Conservation (phyloP, 768 basidiomycete genomes). For the Coprinellus micaceus region DNA sequence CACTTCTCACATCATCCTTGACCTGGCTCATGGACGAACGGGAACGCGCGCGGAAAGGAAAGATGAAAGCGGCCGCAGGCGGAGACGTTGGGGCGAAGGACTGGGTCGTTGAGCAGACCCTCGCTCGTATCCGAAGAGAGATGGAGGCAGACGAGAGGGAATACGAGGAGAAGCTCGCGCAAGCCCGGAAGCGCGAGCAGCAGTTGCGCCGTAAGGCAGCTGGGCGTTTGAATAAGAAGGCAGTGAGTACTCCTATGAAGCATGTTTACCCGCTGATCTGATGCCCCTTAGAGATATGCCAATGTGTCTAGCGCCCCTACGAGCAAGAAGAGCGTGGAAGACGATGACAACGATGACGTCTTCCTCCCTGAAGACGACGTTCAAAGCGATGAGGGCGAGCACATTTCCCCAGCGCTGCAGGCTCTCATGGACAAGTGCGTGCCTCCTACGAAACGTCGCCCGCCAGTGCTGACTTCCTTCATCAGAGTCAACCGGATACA, state of each 20-base stretch:
- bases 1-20: constrained; percentile 70
- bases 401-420: constrained; percentile 73
- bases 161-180: constrained; percentile 54
- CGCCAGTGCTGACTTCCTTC: not conserved
- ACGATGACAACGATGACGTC: constrained; percentile 52
- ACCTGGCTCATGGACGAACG: constrained; percentile 74
- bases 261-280: not conserved
- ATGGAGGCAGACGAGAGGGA: constrained; percentile 66
- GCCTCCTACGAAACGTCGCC: not conserved
- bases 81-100: constrained; percentile 48
- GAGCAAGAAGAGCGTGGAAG: constrained; percentile 11
- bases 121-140: constrained; percentile 58
- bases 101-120: constrained; percentile 75
- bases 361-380: constrained; percentile 67
- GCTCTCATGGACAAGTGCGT: constrained; percentile 77
- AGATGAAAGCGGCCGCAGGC: constrained; percentile 40
- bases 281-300: constrained; percentile 13
- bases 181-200: constrained; percentile 64
- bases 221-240: constrained; percentile 58
- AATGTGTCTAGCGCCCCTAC: constrained; percentile 1
- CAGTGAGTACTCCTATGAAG: constrained; percentile 35
- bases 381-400: constrained; percentile 39
- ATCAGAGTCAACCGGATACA: constrained; percentile 32
- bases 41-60: constrained; percentile 64
- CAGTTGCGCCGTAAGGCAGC: constrained; percentile 47